Evolutionary conservation across 495 filamentous ascomycete species (phyloP).

Genomic region (Hypoxylon subgilvum): DNA sequence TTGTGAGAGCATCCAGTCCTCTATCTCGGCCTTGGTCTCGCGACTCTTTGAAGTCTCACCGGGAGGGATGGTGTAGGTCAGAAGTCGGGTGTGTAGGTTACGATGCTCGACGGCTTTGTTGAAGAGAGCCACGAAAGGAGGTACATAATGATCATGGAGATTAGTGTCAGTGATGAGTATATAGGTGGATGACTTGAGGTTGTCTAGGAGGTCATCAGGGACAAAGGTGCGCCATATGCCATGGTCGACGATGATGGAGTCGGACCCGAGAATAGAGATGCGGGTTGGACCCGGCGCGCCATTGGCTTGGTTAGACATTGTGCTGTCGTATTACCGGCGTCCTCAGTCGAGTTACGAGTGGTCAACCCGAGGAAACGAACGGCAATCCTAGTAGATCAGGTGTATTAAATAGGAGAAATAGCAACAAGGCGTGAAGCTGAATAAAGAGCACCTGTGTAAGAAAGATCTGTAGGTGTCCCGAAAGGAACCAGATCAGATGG

Average conservation of each 20-base stretch:
- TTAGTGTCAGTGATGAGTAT: slow-evolving; percentile 97
- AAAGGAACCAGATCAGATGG: neutral
- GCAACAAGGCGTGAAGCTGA: neutral
- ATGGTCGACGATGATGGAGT: slow-evolving; percentile 90
- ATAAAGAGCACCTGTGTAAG: too few species aligned
- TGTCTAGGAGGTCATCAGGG: slow-evolving; percentile 77
- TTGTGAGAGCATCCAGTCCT: slow-evolving; percentile 95
- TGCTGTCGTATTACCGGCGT: slow-evolving; percentile 3
- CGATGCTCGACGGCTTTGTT: slow-evolving; percentile 57
- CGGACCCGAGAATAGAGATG: slow-evolving; percentile 62
- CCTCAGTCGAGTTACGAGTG: neutral
- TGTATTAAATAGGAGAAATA: too few species aligned
- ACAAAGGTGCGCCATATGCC: slow-evolving; percentile 86
- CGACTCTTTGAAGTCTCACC: slow-evolving; percentile 93
- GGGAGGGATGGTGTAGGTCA: slow-evolving; percentile 85
- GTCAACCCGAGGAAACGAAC: too few species aligned
- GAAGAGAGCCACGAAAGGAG: slow-evolving; percentile 76
- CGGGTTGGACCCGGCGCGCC: slow-evolving; percentile 49
- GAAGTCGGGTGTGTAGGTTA: slow-evolving; percentile 68
- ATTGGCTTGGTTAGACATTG: slow-evolving; percentile 25
- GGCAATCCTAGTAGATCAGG: too few species aligned
- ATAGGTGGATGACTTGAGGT: slow-evolving; percentile 84
- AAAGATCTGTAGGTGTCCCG: too few species aligned
- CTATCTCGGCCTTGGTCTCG: slow-evolving; percentile 90
- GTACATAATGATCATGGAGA: slow-evolving; percentile 78